Percentiles rank a stretch among this genome's conserved stretches.
Evolutionary conservation across 352 stramenopile genomes (phyloP).

Genomic region (Blastocystis sp.): DNA sequence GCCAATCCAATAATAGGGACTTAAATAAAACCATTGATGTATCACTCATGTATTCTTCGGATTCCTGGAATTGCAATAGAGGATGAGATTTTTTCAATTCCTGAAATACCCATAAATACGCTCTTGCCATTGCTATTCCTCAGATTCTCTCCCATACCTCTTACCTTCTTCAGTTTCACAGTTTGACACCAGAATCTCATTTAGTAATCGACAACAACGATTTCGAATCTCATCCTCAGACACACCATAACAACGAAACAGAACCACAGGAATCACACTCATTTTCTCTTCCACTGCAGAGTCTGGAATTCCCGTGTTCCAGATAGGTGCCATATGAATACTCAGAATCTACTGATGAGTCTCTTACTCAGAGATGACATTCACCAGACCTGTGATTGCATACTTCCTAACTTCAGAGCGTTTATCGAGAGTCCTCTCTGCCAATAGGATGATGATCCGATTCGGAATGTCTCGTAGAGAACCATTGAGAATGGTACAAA

Average conservation of each 20-base stretch:
- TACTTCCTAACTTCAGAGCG: neutral
- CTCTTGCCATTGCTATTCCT: neutral
- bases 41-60: neutral
- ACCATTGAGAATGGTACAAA: neutral
- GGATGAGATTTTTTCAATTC: neutral
- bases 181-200: neutral
- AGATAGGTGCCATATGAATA: neutral
- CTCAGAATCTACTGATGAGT: neutral
- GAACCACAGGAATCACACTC: neutral
- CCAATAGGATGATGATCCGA: neutral
- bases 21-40: neutral
- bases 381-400: neutral
- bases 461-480: neutral
- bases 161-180: neutral
- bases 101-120: neutral
- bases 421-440: neutral
- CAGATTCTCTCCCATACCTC: neutral
- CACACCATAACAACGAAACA: neutral
- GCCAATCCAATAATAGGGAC: neutral
- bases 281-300: neutral
- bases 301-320: neutral
- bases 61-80: slow-evolving; percentile 12
- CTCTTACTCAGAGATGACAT: neutral
- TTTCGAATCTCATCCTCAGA: neutral
- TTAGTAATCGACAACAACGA: neutral